Conservation (phyloP, 257 asterid species). For the Solanum piurae region DNA sequence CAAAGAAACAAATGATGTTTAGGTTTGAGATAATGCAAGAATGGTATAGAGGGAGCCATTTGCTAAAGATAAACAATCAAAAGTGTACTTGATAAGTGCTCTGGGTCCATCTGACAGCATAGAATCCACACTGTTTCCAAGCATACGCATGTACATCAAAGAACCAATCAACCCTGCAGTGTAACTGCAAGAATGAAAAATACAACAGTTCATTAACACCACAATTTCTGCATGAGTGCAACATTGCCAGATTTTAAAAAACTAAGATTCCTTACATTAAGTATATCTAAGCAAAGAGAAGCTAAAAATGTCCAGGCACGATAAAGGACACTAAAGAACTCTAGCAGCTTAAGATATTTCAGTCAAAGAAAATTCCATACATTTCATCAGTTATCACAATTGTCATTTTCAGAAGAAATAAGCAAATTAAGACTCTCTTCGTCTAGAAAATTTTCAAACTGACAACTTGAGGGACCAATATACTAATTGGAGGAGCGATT, state of each 20-base stretch:
- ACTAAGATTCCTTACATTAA: not conserved
- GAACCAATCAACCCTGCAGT: constrained; percentile 79
- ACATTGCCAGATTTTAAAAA: not conserved
- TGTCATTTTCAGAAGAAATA: not conserved
- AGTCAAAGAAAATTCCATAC: not conserved
- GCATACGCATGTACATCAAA: constrained; percentile 86
- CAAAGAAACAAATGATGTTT: not conserved
- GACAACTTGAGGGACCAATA: not conserved
- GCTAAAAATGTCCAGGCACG: not conserved
- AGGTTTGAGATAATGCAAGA: not conserved
- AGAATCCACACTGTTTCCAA: constrained; percentile 75
- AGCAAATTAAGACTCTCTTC: not conserved
- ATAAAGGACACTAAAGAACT: not conserved
- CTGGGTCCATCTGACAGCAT: constrained; percentile 83
- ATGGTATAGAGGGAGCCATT: not conserved
- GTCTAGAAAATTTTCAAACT: not conserved
- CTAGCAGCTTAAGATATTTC: not conserved
- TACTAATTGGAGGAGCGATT: not conserved
- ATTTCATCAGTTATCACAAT: not conserved
- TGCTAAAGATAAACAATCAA: not conserved
- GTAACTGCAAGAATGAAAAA: constrained; percentile 27
- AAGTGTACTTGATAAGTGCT: constrained; percentile 68
- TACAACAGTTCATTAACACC: not conserved
- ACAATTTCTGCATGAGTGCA: not conserved
- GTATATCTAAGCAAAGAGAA: not conserved